phyloP scores from a whole-genome alignment of 805 yeast species.

The Kodamaea lidongshanica region DNA sequence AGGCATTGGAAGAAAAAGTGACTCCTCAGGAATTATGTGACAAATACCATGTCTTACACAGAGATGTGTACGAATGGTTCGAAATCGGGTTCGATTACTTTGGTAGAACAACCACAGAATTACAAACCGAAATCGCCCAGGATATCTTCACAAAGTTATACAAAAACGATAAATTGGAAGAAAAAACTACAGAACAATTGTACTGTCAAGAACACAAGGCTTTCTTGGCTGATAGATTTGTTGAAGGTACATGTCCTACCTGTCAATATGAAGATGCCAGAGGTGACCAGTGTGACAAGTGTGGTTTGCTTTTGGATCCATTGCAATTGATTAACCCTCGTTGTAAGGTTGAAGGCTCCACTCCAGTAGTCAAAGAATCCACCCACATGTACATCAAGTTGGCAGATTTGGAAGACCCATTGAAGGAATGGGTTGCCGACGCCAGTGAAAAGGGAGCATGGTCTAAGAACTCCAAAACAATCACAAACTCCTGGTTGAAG shows the following conservation, averaged over 20 bases:
- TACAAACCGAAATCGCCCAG: slow-evolving; percentile 94
- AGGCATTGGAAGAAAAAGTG: slow-evolving; percentile 89
- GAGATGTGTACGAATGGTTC: slow-evolving; percentile 94
- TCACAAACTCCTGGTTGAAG: slow-evolving; percentile 88
- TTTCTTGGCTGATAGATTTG: slow-evolving; percentile 91
- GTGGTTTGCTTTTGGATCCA: slow-evolving; percentile 87
- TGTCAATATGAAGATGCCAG: slow-evolving; percentile 95
- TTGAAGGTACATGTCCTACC: slow-evolving; percentile 95
- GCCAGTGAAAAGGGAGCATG: slow-evolving; percentile 72
- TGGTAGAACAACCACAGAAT: slow-evolving; percentile 90
- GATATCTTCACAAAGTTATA: slow-evolving; percentile 75
- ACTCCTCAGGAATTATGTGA: slow-evolving; percentile 87
- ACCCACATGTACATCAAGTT: slow-evolving; percentile 80
- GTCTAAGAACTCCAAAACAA: slow-evolving; percentile 86
- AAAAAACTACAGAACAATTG: slow-evolving; percentile 80
- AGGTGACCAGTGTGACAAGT: slow-evolving; percentile 98
- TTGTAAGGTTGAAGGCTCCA: slow-evolving; percentile 82
- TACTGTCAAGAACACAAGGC: slow-evolving; percentile 89
- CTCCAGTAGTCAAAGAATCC: slow-evolving; percentile 76
- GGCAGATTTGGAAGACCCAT: slow-evolving; percentile 74
- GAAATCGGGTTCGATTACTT: slow-evolving; percentile 90
- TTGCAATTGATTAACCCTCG: slow-evolving; percentile 91
- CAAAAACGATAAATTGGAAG: slow-evolving; percentile 77
- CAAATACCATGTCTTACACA: slow-evolving; percentile 81
- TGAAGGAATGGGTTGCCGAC: slow-evolving; percentile 64